Evolutionary conservation across 306 rosid genomes (phyloP), one percentile per base, ranked within the genome.

Genomic region (Dalbergia cultrata): DNA sequence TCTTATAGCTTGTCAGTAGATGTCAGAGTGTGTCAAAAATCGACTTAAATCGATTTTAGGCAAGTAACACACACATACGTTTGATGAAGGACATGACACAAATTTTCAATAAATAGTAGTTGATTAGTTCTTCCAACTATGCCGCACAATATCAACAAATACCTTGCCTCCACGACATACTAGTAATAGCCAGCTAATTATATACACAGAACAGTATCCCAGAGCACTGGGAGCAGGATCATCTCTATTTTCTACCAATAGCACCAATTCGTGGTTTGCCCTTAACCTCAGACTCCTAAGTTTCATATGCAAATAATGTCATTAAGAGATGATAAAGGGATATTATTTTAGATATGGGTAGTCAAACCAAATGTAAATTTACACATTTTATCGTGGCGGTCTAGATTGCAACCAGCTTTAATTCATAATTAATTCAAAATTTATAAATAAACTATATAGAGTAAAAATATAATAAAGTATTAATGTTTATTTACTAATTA

Each of bases 281-380:
- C 79, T 88, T 88, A 44, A 88, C 89, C 74, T 88, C 92, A 13
- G 86, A 62, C 34, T 88, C 92, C 92, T 88, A 88, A 17, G 33
- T 58, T 58, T 70, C 67, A 77, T 19, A 47, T 33, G 68, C 75
- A 64, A 49, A n/a, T 53, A 75, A 54, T 65, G 21, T 67, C 61
- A 78, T n/a, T n/a, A n/a, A 57, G 71, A 78, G 19, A 68, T 77
- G 47, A 39, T 62, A 63, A 67, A 67, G 12, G 31, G n/a, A 67
- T 9, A n/a, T 59, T 70, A 39, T 26, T 82, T 44, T 8, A 43
- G 16, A 49, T 7, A 61, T 4, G 52, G 17, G 64, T 22, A 56
- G 60, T 64, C 53, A 50, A 33, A 57, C 58, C 64, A 67, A 74
- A 35, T 85, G n/a, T n/a, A n/a, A n/a, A n/a, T n/a, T n/a, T n/a